These are phyloP conservation scores for Amylostereum chailletii DNA, from an alignment of 1,284 basidiomycete species.

Conservation along the genomic window DNA sequence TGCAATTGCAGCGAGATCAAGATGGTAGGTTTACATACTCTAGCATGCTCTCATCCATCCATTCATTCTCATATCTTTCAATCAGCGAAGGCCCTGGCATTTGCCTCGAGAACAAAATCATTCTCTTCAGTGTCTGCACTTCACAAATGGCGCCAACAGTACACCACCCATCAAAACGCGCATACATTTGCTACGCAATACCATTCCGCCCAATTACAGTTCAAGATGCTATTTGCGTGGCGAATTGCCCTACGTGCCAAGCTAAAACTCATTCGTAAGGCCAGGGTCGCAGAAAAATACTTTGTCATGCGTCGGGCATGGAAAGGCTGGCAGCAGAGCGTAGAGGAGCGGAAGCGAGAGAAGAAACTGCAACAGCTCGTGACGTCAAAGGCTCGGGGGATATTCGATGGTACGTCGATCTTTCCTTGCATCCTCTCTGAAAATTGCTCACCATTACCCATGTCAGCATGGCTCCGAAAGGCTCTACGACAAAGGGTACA, in stretches of 20 bases:
- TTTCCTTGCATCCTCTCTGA: neutral
- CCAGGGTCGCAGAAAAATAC: conserved; percentile 46
- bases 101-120: conserved; percentile 37
- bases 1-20: conserved; percentile 30
- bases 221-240: conserved; percentile 47
- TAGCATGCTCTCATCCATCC: neutral
- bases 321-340: conserved; percentile 40
- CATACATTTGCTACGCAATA: conserved; percentile 42
- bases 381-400: conserved; percentile 24
- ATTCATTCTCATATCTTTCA: neutral
- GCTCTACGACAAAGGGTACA: conserved; percentile 25
- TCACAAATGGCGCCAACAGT: conserved; percentile 40
- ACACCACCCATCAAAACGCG: conserved; percentile 41
- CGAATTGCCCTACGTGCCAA: conserved; percentile 44
- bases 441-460: conserved; percentile 8
- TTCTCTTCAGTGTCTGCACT: conserved; percentile 31
- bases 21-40: conserved; percentile 31
- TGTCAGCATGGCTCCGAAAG: conserved; percentile 40
- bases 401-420: conserved; percentile 38
- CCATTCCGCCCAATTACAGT: conserved; percentile 34
- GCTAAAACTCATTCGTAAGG: conserved; percentile 46
- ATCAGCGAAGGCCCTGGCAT: conserved; percentile 33
- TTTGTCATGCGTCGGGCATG: conserved; percentile 44
- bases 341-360: conserved; percentile 40
- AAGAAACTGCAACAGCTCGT: conserved; percentile 38